A percentile compares a stretch with the other conserved stretches of the same genome.
These are phyloP conservation scores for Suillus tomentosus DNA, from an alignment of 768 basidiomycete species.

Conservation along the genomic window DNA sequence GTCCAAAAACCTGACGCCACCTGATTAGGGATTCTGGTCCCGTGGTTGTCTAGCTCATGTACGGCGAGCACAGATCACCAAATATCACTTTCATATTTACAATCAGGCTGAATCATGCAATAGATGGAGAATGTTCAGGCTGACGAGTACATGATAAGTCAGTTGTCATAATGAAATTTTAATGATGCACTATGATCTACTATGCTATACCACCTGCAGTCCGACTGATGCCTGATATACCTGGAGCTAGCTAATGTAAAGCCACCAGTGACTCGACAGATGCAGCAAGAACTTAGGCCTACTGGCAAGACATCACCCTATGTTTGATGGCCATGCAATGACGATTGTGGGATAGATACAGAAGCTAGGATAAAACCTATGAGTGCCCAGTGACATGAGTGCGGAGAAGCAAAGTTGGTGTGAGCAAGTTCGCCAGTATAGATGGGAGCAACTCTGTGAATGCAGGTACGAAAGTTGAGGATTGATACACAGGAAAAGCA, in stretches of 20 bases:
- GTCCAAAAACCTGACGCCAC: background rate
- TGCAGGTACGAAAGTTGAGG: conserved; percentile 66
- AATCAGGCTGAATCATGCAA: background rate
- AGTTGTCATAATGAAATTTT: background rate
- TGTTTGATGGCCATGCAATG: too few relatives aligned
- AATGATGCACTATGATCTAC: background rate
- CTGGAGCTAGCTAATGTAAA: background rate
- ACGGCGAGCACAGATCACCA: background rate
- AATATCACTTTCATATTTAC: background rate
- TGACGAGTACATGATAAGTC: background rate
- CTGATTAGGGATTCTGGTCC: background rate
- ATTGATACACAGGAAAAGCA: conserved; percentile 54
- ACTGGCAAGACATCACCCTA: too few relatives aligned
- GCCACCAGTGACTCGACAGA: background rate
- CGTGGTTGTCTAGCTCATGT: background rate
- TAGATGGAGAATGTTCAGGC: background rate
- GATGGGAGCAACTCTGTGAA: conserved; percentile 63
- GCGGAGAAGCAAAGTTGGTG: conserved; percentile 64
- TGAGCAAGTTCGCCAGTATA: conserved; percentile 64
- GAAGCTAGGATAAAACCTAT: too few relatives aligned
- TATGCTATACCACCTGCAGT: background rate
- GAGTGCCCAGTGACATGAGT: conserved; percentile 73
- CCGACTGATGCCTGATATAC: background rate
- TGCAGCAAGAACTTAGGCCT: too few relatives aligned
- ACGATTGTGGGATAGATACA: too few relatives aligned